Conservation (phyloP, 257 asterid species). For the Solanum chmielewskii region DNA sequence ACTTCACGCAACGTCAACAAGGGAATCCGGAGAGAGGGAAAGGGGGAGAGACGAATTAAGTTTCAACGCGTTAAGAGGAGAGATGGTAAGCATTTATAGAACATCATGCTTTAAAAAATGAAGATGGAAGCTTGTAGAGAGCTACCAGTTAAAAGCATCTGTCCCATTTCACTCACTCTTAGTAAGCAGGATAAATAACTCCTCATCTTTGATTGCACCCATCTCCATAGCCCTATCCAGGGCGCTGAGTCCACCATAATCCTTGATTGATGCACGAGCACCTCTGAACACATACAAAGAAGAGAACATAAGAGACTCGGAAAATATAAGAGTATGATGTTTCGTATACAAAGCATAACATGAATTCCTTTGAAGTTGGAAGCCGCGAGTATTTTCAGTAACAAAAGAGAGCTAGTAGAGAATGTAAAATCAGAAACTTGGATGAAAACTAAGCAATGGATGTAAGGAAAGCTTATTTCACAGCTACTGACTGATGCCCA, state of each 20-base stretch:
- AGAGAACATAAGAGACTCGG: neutral
- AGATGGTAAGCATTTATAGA: neutral
- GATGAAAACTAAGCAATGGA: neutral
- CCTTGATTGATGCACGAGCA: constrained; percentile 70
- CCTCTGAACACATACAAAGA: constrained; percentile 39
- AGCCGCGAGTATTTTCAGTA: neutral
- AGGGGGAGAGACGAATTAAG: neutral
- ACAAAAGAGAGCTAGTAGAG: neutral
- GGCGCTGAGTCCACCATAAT: constrained; percentile 62
- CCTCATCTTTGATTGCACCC: constrained; percentile 95
- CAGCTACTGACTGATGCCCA: neutral
- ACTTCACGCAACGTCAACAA: neutral
- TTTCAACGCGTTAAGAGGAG: neutral
- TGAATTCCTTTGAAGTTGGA: neutral
- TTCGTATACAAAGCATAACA: neutral
- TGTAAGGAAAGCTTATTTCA: neutral
- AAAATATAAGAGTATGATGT: neutral
- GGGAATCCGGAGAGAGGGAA: neutral
- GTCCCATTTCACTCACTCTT: constrained; percentile 48
- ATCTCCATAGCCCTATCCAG: constrained; percentile 94
- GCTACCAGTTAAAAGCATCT: neutral
- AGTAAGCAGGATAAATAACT: constrained; percentile 73
- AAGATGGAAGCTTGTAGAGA: neutral
- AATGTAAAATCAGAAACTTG: neutral
- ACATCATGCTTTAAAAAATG: neutral